A percentile compares a stretch with the other conserved stretches of the same genome.
phyloP scores from a whole-genome alignment of 2,329 filamentous ascomycete species.

The Pyrenophora seminiperda region DNA sequence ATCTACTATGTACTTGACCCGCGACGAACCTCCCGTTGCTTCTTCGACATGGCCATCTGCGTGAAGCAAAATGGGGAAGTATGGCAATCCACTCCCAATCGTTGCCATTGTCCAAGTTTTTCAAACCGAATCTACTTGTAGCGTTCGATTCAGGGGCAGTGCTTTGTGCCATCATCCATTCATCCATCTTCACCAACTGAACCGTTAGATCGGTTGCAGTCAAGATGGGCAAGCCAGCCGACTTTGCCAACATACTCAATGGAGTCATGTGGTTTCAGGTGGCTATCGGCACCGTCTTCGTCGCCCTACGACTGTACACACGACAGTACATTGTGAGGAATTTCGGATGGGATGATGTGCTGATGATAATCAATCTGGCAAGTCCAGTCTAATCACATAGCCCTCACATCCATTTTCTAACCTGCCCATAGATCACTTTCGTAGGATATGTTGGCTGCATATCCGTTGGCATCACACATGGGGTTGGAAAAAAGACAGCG shows the following conservation, averaged over 20 bases:
- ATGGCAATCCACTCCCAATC: not conserved
- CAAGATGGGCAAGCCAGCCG: slow-evolving; percentile 27
- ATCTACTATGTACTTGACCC: slow-evolving; percentile 4
- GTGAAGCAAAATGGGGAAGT: not conserved
- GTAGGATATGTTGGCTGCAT: slow-evolving; percentile 33
- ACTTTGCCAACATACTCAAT: slow-evolving; percentile 32
- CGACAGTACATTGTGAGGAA: slow-evolving; percentile 34
- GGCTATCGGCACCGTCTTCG: slow-evolving; percentile 29
- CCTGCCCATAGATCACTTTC: slow-evolving; percentile 25
- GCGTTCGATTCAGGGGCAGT: not conserved
- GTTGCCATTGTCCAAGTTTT: not conserved
- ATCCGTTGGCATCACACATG: slow-evolving; percentile 32
- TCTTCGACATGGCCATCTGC: slow-evolving; percentile 5
- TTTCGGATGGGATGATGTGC: slow-evolving; percentile 37
- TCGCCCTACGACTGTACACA: slow-evolving; percentile 36
- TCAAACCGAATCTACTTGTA: not conserved
- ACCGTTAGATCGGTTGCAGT: not conserved
- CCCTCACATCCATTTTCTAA: not conserved
- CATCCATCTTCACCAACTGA: not conserved
- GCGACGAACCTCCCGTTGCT: slow-evolving; percentile 4
- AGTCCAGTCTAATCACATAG: not conserved
- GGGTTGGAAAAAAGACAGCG: slow-evolving; percentile 36
- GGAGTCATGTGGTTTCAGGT: slow-evolving; percentile 43
- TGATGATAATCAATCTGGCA: slow-evolving; percentile 39
- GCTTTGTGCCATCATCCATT: not conserved